Conservation (phyloP, 2,329 filamentous ascomycete species). For the Fusarium tjaetaba region DNA sequence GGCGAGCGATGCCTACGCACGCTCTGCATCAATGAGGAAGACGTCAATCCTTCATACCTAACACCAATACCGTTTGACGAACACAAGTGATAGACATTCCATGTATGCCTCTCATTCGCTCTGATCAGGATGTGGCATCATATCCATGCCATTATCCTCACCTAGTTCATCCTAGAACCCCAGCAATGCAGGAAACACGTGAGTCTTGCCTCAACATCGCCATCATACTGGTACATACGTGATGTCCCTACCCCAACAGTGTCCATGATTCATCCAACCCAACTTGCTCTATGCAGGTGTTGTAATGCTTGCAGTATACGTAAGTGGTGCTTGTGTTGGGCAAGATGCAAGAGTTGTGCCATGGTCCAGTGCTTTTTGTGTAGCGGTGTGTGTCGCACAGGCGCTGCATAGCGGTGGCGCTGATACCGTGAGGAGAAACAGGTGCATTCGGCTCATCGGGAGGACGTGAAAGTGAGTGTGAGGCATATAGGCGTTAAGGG, state of each 20-base stretch:
- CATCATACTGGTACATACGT: not conserved
- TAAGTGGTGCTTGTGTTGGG: constrained; percentile 5
- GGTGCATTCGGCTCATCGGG: constrained; percentile 12
- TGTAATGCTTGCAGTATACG: not conserved
- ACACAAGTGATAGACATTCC: not conserved
- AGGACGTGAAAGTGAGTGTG: constrained; percentile 9
- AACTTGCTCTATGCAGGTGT: not conserved
- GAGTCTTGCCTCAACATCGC: not conserved
- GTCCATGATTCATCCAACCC: not conserved
- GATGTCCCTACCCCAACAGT: constrained; percentile 1
- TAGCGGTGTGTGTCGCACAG: constrained; percentile 21
- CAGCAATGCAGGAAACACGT: not conserved
- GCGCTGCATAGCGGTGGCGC: not conserved
- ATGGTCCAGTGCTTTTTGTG: constrained; percentile 19
- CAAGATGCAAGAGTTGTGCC: constrained; percentile 13
- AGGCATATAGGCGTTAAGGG: constrained; percentile 3
- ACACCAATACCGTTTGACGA: not conserved
- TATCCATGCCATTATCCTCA: constrained; percentile 10
- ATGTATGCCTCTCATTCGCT: not conserved
- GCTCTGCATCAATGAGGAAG: constrained; percentile 31
- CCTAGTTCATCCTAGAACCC: not conserved
- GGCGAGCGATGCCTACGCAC: constrained; percentile 21
- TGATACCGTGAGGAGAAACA: constrained; percentile 18
- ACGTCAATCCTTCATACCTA: constrained; percentile 32
- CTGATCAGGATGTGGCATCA: constrained; percentile 8